Base-by-base conservation (phyloP, 768 basidiomycete genomes). In the Suillus brevipes region DNA sequence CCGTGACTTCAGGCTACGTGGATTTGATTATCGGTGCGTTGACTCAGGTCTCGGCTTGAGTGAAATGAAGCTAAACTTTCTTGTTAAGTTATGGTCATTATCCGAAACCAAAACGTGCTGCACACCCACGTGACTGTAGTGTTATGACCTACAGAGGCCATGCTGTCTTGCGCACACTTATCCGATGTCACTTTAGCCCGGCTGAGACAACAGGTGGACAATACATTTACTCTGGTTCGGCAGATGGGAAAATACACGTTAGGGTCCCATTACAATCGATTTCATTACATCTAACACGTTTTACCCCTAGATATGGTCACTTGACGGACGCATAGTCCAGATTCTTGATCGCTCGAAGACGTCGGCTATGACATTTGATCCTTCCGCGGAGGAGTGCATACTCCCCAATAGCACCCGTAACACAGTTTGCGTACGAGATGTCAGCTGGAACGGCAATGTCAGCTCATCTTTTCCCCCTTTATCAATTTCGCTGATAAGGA, bases 101-200 rank as follows among this genome's bases (percentile, higher is more conserved):
- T 71, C 87, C 88, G 4, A 87, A 82, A 64, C 89, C 89, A 8
- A 81, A 75, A 66, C 81, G 78, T 68, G 69, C 75, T 16, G 87
- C 88, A 13, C 96, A 96, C 77, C 97, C 95, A 7, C 79, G 84
- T 64, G 95, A 99, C 72, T 95, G 94, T 73, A 95, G 93, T 69
- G 89, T 99, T 40, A 97, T 97, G 96, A 91, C 92, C 2, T 99
- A 94, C 75, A 85, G 93, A 50, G 97, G 97, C 2, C 97, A 99
- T 73, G 81, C 87, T 13, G 94, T 99, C 28, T 78, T 97, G 50
- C 85, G 90, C 50, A 99, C 97, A 0, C 85, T 99, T 63, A 97
- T 99, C 69, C 85, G 97, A 63, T 98, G 96, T 74, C 91, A 98
- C 78, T 99, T 99, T 79, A 96, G 94, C 69, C 97, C 97, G 25